Base-by-base conservation (phyloP, 2,329 filamentous ascomycete genomes). In the Boeremia lycopersici region DNA sequence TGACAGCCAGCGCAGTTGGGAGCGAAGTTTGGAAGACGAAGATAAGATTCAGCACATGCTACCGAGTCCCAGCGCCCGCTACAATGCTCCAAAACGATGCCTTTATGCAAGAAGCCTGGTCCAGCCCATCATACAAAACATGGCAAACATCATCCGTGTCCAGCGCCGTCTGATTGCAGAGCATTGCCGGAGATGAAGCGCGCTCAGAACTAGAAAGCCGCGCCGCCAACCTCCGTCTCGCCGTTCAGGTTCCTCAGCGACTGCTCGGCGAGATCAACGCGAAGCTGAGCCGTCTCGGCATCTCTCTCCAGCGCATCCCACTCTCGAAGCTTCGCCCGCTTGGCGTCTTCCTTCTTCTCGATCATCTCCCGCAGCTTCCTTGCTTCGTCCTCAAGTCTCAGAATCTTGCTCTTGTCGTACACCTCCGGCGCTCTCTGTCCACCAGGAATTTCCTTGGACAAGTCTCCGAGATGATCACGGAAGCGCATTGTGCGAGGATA, bases 401-500 rank as follows among this genome's bases (percentile, higher is more conserved):
- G 60, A 8, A 81, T 68, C 54, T 76, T 77, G 39, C 72, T 74
- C 56, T 69, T 73, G 52, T 81, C 78, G 50, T 76, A 71, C 6
- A 77, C 44, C 17, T 79, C 75, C 13, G 76, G 76, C 23, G 74
- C 72, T 54, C 74, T 77, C 48, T 74, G 71, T 2, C 79, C 80
- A 15, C 79, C 79, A 2, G 77, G 75, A 13, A 79, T 65, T 26
- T 78, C 69, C 49, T 74, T 74, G 1, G 80, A 77, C 2, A 82
- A 51, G 40, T 78, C 77, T 7, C 75, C 64, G 15, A 82, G 65
- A 50, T 76, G 74, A 40, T 73, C 65, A 13, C 67, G 71, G 73
- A 80, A 81, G 35, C 78, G 77, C 64, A 79, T 78, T 2, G 76
- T 76, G 25, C 79, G 78, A 9, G 78, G 77, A 47, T 79, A 80